Evolutionary conservation across 495 filamentous ascomycete genomes (phyloP).

Genomic region (Neurospora sublineolata): DNA sequence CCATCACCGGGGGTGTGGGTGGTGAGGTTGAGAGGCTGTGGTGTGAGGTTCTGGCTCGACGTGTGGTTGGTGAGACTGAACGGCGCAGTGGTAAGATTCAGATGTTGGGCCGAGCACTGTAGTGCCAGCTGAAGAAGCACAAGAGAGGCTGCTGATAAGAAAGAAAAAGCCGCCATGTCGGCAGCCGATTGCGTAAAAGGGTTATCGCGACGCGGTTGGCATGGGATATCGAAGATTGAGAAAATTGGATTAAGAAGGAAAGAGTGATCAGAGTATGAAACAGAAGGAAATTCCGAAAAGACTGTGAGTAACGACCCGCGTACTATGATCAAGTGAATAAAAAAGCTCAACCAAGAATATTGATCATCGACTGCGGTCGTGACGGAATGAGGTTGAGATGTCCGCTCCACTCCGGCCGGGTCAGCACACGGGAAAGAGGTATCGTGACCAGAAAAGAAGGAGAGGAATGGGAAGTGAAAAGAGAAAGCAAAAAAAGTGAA

Average conservation of each 20-base stretch:
- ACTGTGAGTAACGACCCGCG: background rate
- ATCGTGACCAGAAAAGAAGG: background rate
- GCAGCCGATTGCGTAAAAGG: background rate
- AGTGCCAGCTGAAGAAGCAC: background rate
- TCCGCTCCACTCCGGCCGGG: background rate
- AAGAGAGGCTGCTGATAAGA: background rate
- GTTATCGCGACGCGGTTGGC: background rate
- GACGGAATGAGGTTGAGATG: background rate
- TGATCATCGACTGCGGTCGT: background rate
- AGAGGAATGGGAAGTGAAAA: background rate
- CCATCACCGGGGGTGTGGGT: conserved; percentile 6
- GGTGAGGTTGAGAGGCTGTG: background rate
- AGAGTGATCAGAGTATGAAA: background rate
- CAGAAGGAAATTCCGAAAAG: background rate
- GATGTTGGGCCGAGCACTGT: background rate
- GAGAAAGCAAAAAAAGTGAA: background rate
- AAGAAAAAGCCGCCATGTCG: background rate
- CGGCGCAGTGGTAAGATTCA: background rate
- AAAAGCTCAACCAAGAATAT: background rate
- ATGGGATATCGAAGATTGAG: background rate
- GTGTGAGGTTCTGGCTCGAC: background rate
- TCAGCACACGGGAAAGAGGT: background rate
- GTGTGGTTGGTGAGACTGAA: background rate
- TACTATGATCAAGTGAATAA: background rate
- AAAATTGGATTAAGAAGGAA: background rate